A percentile compares a stretch with the other conserved stretches of the same genome.
Conservation (phyloP, 768 basidiomycete genomes). For the Lactarius evosmus region DNA sequence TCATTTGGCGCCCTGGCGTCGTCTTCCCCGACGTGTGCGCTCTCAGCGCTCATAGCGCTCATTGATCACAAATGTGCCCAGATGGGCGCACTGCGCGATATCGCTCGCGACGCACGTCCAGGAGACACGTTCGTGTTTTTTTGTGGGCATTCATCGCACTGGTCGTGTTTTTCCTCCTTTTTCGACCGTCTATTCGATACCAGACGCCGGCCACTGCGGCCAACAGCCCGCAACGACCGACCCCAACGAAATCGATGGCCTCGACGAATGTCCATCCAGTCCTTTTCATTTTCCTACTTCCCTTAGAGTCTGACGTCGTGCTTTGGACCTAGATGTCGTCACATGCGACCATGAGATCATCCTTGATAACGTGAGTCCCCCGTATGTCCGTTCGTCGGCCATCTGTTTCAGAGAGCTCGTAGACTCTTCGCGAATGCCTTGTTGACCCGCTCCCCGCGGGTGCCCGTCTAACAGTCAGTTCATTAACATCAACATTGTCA, state of each 20-base stretch:
- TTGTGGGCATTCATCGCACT: conserved; percentile 21
- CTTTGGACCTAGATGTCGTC: conserved; percentile 11
- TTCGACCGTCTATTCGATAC: not conserved
- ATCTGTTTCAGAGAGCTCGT: not conserved
- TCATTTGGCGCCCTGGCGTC: no score
- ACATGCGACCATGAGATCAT: conserved; percentile 15
- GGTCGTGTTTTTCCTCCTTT: not conserved
- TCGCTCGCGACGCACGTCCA: conserved; percentile 18
- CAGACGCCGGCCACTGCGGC: conserved; percentile 15
- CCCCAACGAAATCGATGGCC: not conserved
- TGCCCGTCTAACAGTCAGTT: conserved; percentile 22
- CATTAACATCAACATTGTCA: not conserved
- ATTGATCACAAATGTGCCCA: not conserved
- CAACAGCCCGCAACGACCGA: not conserved
- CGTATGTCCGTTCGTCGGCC: not conserved
- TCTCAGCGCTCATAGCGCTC: no score
- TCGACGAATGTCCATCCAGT: conserved; percentile 8
- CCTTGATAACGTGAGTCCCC: conserved; percentile 23
- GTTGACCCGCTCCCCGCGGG: conserved; percentile 26
- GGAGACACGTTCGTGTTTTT: conserved; percentile 27
- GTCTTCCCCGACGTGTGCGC: no score
- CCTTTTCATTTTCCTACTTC: not conserved
- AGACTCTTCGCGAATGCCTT: conserved; percentile 24
- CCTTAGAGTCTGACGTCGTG: not conserved
- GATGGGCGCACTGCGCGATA: conserved; percentile 14